A percentile compares a stretch with the other conserved stretches of the same genome.
Conservation (phyloP, 2,329 filamentous ascomycete genomes). For the Colletotrichum melonis region DNA sequence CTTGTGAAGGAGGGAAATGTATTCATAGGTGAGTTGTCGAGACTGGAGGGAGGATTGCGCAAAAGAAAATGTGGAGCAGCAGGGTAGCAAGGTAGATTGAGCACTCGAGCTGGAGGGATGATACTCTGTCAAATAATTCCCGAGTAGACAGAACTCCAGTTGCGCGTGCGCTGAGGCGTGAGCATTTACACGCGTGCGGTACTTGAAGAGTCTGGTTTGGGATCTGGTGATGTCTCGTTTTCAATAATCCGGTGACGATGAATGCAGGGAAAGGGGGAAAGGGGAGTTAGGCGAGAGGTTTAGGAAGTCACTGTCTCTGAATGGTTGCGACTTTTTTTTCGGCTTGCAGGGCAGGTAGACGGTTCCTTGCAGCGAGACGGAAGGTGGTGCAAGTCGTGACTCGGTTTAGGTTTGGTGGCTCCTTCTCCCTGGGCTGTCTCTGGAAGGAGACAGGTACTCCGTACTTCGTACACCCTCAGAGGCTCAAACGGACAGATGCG, state of each 20-base stretch:
- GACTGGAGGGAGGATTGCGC: not conserved
- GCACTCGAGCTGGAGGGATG: not conserved
- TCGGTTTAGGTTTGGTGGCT: not conserved
- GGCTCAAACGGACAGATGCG: not conserved
- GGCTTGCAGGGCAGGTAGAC: not conserved
- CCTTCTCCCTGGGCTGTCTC: not conserved
- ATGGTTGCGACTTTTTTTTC: slow-evolving; percentile 14
- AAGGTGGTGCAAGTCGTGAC: slow-evolving; percentile 7
- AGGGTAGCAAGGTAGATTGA: not conserved
- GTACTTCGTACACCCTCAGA: no score
- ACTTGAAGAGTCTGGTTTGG: not conserved
- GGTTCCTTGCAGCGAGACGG: not conserved
- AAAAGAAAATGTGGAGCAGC: not conserved
- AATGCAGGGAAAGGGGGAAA: not conserved
- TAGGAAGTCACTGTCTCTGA: slow-evolving; percentile 27
- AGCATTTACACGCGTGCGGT: slow-evolving; percentile 3
- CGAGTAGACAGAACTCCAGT: not conserved
- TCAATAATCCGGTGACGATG: slow-evolving; percentile 21
- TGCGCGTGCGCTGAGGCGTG: not conserved
- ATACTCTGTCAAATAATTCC: not conserved
- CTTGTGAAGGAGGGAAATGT: not conserved
- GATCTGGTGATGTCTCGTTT: not conserved
- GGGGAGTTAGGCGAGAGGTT: not conserved
- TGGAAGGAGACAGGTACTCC: not conserved
- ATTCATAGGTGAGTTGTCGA: not conserved